phyloP scores from a whole-genome alignment of 2,329 filamentous ascomycete genomes.

The Cyphellophora europaea region DNA sequence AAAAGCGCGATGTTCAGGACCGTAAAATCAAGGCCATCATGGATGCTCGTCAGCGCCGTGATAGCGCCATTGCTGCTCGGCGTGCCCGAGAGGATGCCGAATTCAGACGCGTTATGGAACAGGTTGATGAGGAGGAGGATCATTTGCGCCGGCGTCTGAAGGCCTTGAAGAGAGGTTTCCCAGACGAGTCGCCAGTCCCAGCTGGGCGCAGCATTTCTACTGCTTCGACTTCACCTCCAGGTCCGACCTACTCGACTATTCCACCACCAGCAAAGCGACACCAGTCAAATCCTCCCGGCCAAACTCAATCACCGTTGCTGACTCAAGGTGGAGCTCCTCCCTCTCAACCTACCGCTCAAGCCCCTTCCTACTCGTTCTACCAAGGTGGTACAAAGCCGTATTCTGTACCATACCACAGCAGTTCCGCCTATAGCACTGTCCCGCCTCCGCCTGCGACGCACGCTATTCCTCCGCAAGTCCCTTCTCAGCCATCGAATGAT shows the following conservation, averaged over 20 bases:
- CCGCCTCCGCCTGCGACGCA: conserved; percentile 3
- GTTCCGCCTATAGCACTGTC: conserved; percentile 9
- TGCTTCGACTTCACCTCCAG: conserved; percentile 16
- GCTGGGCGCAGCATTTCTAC: conserved; percentile 9
- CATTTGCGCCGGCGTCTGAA: conserved; percentile 18
- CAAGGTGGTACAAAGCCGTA: conserved; percentile 8
- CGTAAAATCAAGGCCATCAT: conserved; percentile 15
- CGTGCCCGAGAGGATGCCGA: conserved; percentile 16
- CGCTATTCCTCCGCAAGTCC: not conserved
- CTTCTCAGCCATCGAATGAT: conserved; percentile 3
- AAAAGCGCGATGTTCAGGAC: conserved; percentile 16
- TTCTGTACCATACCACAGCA: conserved; percentile 9
- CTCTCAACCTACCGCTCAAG: conserved; percentile 2
- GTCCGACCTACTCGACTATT: conserved; percentile 14
- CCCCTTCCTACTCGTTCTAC: conserved; percentile 12
- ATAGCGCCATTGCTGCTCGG: conserved; percentile 13
- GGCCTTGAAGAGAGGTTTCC: conserved; percentile 17
- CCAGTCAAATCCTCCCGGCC: conserved; percentile 17
- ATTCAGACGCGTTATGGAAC: conserved; percentile 16
- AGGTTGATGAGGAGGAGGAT: conserved; percentile 18
- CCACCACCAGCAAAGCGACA: conserved; percentile 19
- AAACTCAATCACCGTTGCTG: conserved; percentile 9
- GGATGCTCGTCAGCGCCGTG: conserved; percentile 16
- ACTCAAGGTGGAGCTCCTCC: too few species aligned
- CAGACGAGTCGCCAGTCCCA: conserved; percentile 14